Evolutionary conservation across 192 early-diverging fungal species (phyloP), one percentile per base, ranked within the genome.

Genomic region (Podila epicladia): DNA sequence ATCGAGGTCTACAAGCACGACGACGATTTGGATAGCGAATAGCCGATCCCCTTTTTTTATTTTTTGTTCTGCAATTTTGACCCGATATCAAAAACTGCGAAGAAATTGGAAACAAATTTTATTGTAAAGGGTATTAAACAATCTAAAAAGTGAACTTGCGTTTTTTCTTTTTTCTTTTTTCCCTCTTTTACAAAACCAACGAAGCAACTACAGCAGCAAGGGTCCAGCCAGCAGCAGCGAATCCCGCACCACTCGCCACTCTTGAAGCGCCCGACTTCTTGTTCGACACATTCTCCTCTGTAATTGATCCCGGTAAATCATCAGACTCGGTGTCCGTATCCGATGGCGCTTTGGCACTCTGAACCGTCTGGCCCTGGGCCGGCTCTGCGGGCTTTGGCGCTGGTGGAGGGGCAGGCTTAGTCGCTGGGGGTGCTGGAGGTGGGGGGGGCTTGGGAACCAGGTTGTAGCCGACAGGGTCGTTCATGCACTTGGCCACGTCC

Each of bases 401-500:
- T 29, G 58, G 4, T 0, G 7, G 24, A 59, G 58, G 13, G 12
- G 58, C 20, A 60, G 58, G 58, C 9, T 29, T 60, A 28, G 58
- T 11, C 29, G 29, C 29, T 29, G 29, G 29, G 29, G 29, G 29
- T 26, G 58, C 26, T 3, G 53, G 13, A 0, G 53, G 17, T 26
- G 22, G 13, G 1, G 41, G 19, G 0, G 53, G 22, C 53, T 55
- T 55, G 53, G 76, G 76, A 8, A 72, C 71, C 17, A 48, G 65
- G 57, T 72, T 72, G 13, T 80, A 80, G 0, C 70, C 70, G 28
- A 72, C 53, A 4, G 48, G 48, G 45, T 80, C 76, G 33, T 12
- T 8, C 59, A 80, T 19, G 17, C 76, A 80, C 45, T 80, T 32
- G n/a, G 76, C 66, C 26, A 80, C 68, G 29, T 50, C 17, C 76